These are phyloP conservation scores for Sphaerulina musiva DNA, from an alignment of 2,329 filamentous ascomycete genomes.

Conservation along the genomic window DNA sequence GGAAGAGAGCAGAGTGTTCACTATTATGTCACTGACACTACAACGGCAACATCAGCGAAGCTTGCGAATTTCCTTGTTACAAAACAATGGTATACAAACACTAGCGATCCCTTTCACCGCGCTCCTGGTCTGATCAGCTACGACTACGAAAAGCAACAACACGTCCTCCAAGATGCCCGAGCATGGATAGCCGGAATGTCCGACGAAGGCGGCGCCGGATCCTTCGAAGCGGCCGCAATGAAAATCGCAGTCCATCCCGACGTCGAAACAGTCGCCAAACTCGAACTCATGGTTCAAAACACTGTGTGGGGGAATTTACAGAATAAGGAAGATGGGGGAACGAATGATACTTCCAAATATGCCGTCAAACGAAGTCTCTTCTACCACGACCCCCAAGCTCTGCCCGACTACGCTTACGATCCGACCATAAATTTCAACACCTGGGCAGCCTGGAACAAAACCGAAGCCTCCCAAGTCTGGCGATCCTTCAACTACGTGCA, in stretches of 20 bases:
- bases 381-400: conserved; percentile 47
- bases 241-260: conserved; percentile 51
- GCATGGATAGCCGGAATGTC: conserved; percentile 56
- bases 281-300: conserved; percentile 50
- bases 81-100: conserved; percentile 47
- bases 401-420: conserved; percentile 44
- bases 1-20: neutral
- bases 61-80: conserved; percentile 45
- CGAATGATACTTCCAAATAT: conserved; percentile 33
- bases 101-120: conserved; percentile 49
- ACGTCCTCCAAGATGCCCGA: conserved; percentile 43
- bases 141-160: conserved; percentile 36
- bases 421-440: conserved; percentile 41
- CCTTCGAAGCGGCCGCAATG: conserved; percentile 50
- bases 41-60: neutral
- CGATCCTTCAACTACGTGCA: conserved; percentile 57
- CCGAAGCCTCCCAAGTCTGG: conserved; percentile 41
- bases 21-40: neutral
- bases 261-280: conserved; percentile 44
- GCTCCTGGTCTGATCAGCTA: conserved; percentile 53
- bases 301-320: conserved; percentile 49
- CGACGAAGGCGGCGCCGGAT: conserved; percentile 54
- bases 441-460: conserved; percentile 45
- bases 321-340: neutral
- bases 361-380: conserved; percentile 52